These are phyloP conservation scores for Cordyceps fumosorosea DNA, from an alignment of 2,329 filamentous ascomycete species.

Conservation along the genomic window DNA sequence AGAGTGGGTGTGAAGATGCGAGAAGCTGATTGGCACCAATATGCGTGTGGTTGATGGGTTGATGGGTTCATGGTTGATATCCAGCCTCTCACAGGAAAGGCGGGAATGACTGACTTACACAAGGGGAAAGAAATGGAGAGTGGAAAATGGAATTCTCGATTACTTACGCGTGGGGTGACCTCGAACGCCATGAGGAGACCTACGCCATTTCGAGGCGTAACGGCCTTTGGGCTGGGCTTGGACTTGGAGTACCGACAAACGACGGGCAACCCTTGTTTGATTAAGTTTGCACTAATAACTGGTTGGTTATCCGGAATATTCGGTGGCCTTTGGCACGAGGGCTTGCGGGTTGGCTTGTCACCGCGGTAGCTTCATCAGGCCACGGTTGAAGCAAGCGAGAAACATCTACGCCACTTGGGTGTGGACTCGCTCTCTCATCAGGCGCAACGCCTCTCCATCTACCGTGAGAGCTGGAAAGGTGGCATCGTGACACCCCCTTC, in stretches of 20 bases:
- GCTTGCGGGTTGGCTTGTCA: no score
- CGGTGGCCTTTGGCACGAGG: neutral
- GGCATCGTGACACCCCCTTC: slow-evolving; percentile 11
- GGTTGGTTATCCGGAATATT: neutral
- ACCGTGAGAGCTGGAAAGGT: neutral
- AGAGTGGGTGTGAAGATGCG: neutral
- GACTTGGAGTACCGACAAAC: neutral
- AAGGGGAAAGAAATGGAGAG: neutral
- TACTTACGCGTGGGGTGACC: neutral
- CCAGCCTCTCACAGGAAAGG: slow-evolving; percentile 1
- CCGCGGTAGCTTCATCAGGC: neutral
- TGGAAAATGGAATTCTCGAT: neutral
- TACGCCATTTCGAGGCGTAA: neutral
- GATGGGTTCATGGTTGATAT: neutral
- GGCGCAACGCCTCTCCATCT: no score
- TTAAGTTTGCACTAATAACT: slow-evolving; percentile 12
- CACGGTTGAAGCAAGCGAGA: neutral
- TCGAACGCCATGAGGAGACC: neutral
- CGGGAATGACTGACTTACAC: no score
- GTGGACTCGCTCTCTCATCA: neutral
- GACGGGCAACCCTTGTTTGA: neutral
- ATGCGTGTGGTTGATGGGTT: neutral
- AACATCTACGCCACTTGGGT: neutral
- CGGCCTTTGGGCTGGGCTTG: neutral
- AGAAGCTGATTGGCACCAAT: neutral